Conservation (phyloP, 805 yeast genomes). For the Candida gorgasii region DNA sequence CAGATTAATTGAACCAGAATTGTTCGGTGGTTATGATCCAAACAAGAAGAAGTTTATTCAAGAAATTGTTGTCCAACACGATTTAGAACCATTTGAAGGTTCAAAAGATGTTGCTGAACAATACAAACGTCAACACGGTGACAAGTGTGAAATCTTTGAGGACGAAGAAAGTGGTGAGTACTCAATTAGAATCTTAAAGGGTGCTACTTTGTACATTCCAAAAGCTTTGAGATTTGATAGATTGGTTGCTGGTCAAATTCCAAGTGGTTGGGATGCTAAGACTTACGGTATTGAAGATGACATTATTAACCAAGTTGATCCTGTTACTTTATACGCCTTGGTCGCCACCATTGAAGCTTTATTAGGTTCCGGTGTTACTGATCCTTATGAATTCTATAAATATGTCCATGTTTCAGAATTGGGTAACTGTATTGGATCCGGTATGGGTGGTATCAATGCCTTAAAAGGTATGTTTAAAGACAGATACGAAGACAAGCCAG, state of each 20-base stretch:
- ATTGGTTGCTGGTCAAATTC: slow-evolving; percentile 89
- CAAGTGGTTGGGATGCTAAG: slow-evolving; percentile 97
- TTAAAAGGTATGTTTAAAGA: slow-evolving; percentile 97
- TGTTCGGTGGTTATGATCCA: slow-evolving; percentile 93
- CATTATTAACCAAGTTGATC: slow-evolving; percentile 91
- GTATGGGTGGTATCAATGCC: slow-evolving; percentile 99
- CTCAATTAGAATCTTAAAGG: slow-evolving; percentile 87
- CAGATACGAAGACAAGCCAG: slow-evolving; percentile 89
- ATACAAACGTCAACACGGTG: slow-evolving; percentile 92
- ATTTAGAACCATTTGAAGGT: slow-evolving; percentile 92
- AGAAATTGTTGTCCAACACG: slow-evolving; percentile 96
- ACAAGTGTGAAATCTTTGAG: slow-evolving; percentile 87
- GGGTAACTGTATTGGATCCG: slow-evolving; percentile 99
- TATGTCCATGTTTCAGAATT: slow-evolving; percentile 98
- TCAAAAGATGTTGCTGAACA: slow-evolving; percentile 94
- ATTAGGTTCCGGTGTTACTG: slow-evolving; percentile 91
- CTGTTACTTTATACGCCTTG: slow-evolving; percentile 86
- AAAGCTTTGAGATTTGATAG: slow-evolving; percentile 79
- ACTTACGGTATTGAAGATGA: slow-evolving; percentile 95
- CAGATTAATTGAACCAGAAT: slow-evolving; percentile 93
- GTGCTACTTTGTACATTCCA: slow-evolving; percentile 88
- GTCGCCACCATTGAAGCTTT: slow-evolving; percentile 96
- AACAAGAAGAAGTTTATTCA: slow-evolving; percentile 89
- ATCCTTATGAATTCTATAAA: slow-evolving; percentile 97
- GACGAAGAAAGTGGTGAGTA: slow-evolving; percentile 88